Percentiles rank a stretch among this genome's conserved stretches.
Evolutionary conservation across 495 filamentous ascomycete genomes (phyloP).

Genomic region (Cryomyces antarcticus): DNA sequence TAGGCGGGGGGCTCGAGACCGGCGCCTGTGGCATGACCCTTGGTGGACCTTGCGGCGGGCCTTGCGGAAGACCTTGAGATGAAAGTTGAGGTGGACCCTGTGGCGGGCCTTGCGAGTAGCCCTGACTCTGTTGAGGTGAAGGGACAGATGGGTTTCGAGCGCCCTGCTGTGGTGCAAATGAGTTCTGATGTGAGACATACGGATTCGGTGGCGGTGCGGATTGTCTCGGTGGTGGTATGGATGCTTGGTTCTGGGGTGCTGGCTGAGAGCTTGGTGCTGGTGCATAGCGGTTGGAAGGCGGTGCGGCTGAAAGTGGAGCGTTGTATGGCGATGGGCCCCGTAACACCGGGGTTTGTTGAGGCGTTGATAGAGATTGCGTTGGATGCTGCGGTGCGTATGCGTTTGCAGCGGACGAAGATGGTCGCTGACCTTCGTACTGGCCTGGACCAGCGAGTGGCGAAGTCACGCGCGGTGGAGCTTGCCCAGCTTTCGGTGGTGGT

Average conservation of each 20-base stretch:
- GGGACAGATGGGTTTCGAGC: background rate
- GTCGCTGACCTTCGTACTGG: conserved; percentile 26
- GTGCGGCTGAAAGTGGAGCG: conserved; percentile 50
- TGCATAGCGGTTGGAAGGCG: conserved; percentile 68
- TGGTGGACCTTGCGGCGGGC: conserved; percentile 21
- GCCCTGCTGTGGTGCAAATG: background rate
- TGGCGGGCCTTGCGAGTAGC: conserved; percentile 19
- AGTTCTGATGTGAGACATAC: conserved; percentile 8
- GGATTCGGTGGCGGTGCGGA: conserved; percentile 18
- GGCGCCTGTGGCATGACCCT: conserved; percentile 27
- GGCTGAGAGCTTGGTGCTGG: conserved; percentile 38
- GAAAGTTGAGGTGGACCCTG: conserved; percentile 32
- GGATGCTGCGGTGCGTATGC: conserved; percentile 47
- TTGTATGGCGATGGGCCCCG: conserved; percentile 80
- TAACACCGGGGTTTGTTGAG: conserved; percentile 33
- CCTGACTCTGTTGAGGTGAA: background rate
- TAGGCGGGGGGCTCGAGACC: conserved; percentile 6
- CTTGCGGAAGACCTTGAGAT: conserved; percentile 15
- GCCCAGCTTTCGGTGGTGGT: conserved; percentile 34
- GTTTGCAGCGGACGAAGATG: conserved; percentile 44
- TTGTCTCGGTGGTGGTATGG: conserved; percentile 10
- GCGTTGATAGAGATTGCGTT: conserved; percentile 22
- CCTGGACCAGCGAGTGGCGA: conserved; percentile 30
- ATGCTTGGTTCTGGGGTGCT: conserved; percentile 7
- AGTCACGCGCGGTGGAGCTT: conserved; percentile 31